These are phyloP conservation scores for Orbilia javanica DNA, from an alignment of 2,329 filamentous ascomycete species.

Conservation along the genomic window DNA sequence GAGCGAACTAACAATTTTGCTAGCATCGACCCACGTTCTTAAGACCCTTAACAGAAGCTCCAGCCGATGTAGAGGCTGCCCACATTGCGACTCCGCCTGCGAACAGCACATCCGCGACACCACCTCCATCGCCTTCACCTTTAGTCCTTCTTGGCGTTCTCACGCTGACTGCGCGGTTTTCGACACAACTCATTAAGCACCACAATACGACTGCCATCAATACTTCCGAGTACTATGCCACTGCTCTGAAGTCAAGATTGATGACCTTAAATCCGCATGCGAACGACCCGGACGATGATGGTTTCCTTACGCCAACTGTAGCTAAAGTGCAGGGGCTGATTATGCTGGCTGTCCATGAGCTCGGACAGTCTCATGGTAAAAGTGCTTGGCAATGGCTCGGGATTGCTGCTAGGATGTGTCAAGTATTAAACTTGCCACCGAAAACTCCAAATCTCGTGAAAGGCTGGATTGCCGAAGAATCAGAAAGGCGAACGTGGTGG, in stretches of 20 bases:
- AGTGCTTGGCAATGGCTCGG: slow-evolving; percentile 77
- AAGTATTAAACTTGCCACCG: slow-evolving; percentile 60
- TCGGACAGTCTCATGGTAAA: slow-evolving; percentile 72
- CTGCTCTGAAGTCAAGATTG: slow-evolving; percentile 67
- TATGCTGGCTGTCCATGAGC: slow-evolving; percentile 78
- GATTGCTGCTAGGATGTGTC: slow-evolving; percentile 70
- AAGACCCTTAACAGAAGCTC: slow-evolving; percentile 62
- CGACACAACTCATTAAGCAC: slow-evolving; percentile 72
- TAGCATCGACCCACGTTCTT: slow-evolving; percentile 64
- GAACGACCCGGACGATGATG: slow-evolving; percentile 68
- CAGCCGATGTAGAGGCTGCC: slow-evolving; percentile 37
- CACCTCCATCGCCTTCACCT: slow-evolving; percentile 56
- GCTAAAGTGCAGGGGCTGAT: slow-evolving; percentile 76
- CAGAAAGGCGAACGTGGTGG: slow-evolving; percentile 78
- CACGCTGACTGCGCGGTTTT: slow-evolving; percentile 77
- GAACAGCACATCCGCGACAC: slow-evolving; percentile 53
- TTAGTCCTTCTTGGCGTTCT: slow-evolving; percentile 76
- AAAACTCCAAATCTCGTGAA: slow-evolving; percentile 62
- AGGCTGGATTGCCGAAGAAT: slow-evolving; percentile 73
- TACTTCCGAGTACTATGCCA: slow-evolving; percentile 61
- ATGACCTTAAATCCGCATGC: slow-evolving; percentile 72
- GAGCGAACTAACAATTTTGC: slow-evolving; percentile 60
- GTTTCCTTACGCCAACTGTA: slow-evolving; percentile 70
- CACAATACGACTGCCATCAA: slow-evolving; percentile 63
- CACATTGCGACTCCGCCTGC: slow-evolving; percentile 54